Conservation (phyloP, 352 stramenopile species). For the Globisporangium radiosum region DNA sequence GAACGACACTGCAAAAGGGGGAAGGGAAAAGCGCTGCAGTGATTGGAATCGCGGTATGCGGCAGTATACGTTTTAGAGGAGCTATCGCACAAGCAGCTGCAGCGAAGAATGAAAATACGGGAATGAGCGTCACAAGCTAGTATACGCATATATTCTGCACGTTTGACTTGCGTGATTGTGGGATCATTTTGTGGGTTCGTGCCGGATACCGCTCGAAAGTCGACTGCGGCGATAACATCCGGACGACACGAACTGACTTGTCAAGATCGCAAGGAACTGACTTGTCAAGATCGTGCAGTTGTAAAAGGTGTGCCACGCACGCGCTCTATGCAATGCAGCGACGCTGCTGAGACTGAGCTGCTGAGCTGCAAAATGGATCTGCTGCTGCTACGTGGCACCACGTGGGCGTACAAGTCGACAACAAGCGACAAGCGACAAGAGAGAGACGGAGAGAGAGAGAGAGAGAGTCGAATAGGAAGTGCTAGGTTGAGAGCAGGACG, state of each 20-base stretch:
- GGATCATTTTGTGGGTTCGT: no score
- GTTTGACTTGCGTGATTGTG: no score
- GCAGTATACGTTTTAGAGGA: background rate
- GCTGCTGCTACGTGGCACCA: background rate
- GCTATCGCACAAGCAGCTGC: no score
- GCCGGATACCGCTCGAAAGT: no score
- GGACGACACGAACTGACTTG: background rate
- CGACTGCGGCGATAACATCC: background rate
- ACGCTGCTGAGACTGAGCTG: background rate
- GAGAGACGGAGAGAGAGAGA: background rate
- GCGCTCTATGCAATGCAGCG: background rate
- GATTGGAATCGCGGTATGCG: background rate
- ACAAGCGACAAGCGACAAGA: background rate
- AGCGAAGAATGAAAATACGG: no score
- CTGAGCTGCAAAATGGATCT: no score
- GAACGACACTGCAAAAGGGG: background rate
- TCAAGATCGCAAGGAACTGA: background rate
- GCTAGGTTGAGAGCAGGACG: background rate
- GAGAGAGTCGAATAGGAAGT: background rate
- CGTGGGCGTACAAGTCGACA: background rate
- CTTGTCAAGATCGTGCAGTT: slow-evolving; percentile 1
- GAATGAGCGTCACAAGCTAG: no score
- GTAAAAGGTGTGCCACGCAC: background rate
- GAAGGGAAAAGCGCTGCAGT: background rate
- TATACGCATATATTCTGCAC: no score